Evolutionary conservation across 352 stramenopile genomes (phyloP).

Genomic region (Phytophthora constricta): DNA sequence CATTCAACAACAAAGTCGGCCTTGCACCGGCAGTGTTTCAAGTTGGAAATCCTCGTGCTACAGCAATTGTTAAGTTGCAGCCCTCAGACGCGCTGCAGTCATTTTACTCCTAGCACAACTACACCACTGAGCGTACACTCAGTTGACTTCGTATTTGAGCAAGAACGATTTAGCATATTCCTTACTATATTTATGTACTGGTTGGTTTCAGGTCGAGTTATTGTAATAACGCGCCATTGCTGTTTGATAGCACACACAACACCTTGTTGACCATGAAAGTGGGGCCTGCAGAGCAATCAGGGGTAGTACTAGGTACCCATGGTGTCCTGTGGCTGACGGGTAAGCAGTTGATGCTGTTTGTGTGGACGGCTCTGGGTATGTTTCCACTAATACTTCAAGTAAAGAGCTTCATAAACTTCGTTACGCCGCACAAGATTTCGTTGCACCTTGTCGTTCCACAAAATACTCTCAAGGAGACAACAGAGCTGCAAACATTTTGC

Average conservation of each 20-base stretch:
- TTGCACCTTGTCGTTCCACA: constrained; percentile 2
- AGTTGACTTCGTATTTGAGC: too few species aligned
- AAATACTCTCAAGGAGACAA: background rate
- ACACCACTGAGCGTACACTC: too few species aligned
- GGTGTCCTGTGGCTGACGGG: background rate
- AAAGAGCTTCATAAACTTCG: constrained; percentile 27
- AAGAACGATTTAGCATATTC: too few species aligned
- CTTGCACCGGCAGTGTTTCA: constrained; percentile 14
- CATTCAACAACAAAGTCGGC: constrained; percentile 21
- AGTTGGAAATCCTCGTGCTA: constrained; percentile 2
- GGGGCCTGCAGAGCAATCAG: background rate
- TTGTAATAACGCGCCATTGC: background rate
- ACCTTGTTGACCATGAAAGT: constrained; percentile 9
- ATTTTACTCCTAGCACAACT: background rate
- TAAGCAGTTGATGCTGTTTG: constrained; percentile 13
- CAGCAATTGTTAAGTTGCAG: background rate
- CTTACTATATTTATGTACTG: too few species aligned
- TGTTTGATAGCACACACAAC: background rate
- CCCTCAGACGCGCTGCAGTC: background rate
- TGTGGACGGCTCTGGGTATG: constrained; percentile 21
- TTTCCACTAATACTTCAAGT: constrained; percentile 36
- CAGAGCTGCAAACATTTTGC: constrained; percentile 13
- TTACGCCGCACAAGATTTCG: constrained; percentile 31
- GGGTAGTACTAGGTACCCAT: background rate
- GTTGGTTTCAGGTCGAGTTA: background rate